Conservation (phyloP, 2,329 filamentous ascomycete genomes). For the Knoxdaviesia proteae region DNA sequence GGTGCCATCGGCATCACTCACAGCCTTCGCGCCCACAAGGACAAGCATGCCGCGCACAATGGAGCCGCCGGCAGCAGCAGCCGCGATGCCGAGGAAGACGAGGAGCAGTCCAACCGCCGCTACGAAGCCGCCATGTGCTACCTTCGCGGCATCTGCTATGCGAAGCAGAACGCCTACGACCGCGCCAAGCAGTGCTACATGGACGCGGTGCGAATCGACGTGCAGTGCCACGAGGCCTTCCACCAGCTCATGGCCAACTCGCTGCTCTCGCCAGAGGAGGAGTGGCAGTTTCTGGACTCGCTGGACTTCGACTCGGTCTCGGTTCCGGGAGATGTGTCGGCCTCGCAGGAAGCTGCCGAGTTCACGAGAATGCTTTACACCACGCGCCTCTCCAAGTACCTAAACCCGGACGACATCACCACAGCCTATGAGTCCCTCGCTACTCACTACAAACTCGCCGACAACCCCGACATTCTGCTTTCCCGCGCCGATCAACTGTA, state of each 20-base stretch:
- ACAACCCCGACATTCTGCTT: conserved; percentile 77
- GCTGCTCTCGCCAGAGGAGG: conserved; percentile 71
- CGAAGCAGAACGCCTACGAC: conserved; percentile 93
- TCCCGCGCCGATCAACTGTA: conserved; percentile 81
- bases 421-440: conserved; percentile 76
- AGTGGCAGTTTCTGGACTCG: conserved; percentile 73
- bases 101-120: conserved; percentile 54
- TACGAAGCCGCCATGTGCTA: conserved; percentile 98
- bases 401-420: conserved; percentile 64
- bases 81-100: conserved; percentile 21
- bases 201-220: conserved; percentile 86
- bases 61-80: conserved; percentile 9
- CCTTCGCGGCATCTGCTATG: conserved; percentile 77
- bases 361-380: conserved; percentile 95
- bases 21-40: conserved; percentile 22
- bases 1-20: no score
- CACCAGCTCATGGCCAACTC: conserved; percentile 96
- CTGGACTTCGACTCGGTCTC: conserved; percentile 75
- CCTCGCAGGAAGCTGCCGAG: conserved; percentile 69
- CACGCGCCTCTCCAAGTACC: conserved; percentile 85
- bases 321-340: conserved; percentile 40
- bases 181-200: conserved; percentile 97
- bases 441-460: conserved; percentile 73
- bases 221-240: conserved; percentile 96
- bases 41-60: neutral